phyloP scores from a whole-genome alignment of 345 rosid species.

The Moringa oleifera region DNA sequence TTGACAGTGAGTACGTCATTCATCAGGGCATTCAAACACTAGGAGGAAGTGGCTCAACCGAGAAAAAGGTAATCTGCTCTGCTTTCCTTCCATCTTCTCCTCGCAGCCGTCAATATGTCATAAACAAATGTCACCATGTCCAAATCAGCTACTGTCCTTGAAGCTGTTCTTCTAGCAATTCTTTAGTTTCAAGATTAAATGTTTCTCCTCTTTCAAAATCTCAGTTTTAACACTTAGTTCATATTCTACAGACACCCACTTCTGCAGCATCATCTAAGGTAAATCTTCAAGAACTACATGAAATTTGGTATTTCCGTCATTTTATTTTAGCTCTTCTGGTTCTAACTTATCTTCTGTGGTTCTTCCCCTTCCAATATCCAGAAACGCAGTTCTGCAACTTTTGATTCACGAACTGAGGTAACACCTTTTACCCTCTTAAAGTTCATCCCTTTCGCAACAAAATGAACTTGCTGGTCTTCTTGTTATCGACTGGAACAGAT shows the following conservation, averaged over 20 bases:
- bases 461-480: background rate
- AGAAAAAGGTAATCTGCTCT: conserved; percentile 36
- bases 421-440: conserved; percentile 11
- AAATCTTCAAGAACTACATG: background rate
- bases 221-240: background rate
- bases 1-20: conserved; percentile 82
- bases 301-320: background rate
- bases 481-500: conserved; percentile 39
- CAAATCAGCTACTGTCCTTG: too few relatives aligned
- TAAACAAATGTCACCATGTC: too few relatives aligned
- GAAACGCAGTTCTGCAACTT: conserved; percentile 29
- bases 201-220: too few relatives aligned
- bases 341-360: background rate
- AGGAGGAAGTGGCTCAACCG: conserved; percentile 54
- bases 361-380: conserved; percentile 14
- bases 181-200: too few relatives aligned
- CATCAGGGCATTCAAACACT: conserved; percentile 87
- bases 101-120: background rate
- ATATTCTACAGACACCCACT: conserved; percentile 15
- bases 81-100: background rate
- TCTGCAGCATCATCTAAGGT: conserved; percentile 18
- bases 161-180: background rate
- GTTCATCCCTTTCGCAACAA: background rate
- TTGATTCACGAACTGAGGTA: conserved; percentile 63
- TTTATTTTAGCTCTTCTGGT: background rate